phyloP scores from a whole-genome alignment of 495 filamentous ascomycete species.

The Penicillium arizonense region DNA sequence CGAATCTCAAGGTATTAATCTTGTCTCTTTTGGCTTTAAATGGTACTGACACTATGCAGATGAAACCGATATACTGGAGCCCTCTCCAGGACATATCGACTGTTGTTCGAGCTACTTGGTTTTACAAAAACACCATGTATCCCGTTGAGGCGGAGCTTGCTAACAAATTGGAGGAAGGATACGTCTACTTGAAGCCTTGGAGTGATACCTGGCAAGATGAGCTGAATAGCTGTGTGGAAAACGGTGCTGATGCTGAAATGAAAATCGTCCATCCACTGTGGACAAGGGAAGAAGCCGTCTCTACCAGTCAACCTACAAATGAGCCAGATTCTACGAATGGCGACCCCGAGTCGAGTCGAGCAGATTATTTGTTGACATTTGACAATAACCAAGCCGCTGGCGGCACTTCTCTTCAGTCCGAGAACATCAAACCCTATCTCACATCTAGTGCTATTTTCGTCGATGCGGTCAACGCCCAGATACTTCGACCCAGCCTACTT shows the following conservation, averaged over 20 bases:
- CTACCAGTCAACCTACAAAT: conserved; percentile 26
- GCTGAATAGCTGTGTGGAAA: conserved; percentile 83
- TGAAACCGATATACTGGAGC: conserved; percentile 98
- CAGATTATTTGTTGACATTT: conserved; percentile 11
- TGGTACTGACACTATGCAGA: conserved; percentile 39
- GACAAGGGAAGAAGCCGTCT: conserved; percentile 54
- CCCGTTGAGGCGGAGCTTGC: conserved; percentile 87
- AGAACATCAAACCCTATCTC: conserved; percentile 52
- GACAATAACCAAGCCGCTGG: conserved; percentile 47
- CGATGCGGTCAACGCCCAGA: conserved; percentile 68
- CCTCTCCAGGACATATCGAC: conserved; percentile 86
- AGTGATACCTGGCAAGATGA: conserved; percentile 93
- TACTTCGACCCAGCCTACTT: conserved; percentile 74
- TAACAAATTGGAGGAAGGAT: conserved; percentile 88
- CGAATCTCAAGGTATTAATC: conserved; percentile 43
- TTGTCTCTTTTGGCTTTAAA: not conserved
- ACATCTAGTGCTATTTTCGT: conserved; percentile 81
- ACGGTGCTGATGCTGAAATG: conserved; percentile 85
- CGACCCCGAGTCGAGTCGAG: conserved; percentile 6
- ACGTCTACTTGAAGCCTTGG: conserved; percentile 82
- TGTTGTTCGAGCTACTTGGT: conserved; percentile 91
- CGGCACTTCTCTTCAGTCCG: conserved; percentile 23
- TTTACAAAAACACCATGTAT: conserved; percentile 90
- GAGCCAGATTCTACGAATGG: conserved; percentile 18
- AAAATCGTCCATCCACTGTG: conserved; percentile 83